These are phyloP conservation scores for Aspergillus eucalypticola DNA, from an alignment of 2,329 filamentous ascomycete genomes.

Conservation along the genomic window DNA sequence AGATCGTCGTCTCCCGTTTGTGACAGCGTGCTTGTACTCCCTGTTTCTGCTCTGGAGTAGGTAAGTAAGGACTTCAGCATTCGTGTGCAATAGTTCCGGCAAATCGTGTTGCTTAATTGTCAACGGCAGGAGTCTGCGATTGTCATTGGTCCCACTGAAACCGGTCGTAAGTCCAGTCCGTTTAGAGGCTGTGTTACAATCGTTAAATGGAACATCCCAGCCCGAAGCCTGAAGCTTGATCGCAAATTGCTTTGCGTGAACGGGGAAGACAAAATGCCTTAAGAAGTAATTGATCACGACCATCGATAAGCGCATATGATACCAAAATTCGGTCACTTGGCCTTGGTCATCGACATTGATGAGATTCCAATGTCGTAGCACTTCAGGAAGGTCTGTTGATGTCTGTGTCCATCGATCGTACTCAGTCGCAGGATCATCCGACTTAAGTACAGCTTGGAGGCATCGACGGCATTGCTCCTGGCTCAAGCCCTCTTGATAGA, in stretches of 20 bases:
- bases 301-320: slow-evolving; percentile 50
- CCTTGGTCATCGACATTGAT: slow-evolving; percentile 61
- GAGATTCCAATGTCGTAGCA: slow-evolving; percentile 54
- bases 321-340: slow-evolving; percentile 56
- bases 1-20: slow-evolving; percentile 39
- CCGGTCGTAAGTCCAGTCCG: slow-evolving; percentile 57
- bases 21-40: slow-evolving; percentile 43
- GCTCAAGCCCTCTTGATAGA: slow-evolving; percentile 64
- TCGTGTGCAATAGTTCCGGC: slow-evolving; percentile 57
- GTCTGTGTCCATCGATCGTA: slow-evolving; percentile 55
- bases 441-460: slow-evolving; percentile 54
- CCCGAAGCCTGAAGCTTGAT: slow-evolving; percentile 65
- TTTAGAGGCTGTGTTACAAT: neutral
- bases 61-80: slow-evolving; percentile 63
- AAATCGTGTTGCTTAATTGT: slow-evolving; percentile 65
- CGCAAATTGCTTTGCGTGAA: slow-evolving; percentile 64
- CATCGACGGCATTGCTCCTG: slow-evolving; percentile 51
- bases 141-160: slow-evolving; percentile 73
- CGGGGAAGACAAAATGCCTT: slow-evolving; percentile 65
- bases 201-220: slow-evolving; percentile 62
- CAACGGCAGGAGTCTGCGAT: slow-evolving; percentile 59
- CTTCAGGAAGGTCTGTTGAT: slow-evolving; percentile 46
- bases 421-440: slow-evolving; percentile 58
- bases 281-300: slow-evolving; percentile 61
- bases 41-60: slow-evolving; percentile 57